phyloP scores from a whole-genome alignment of 2,329 filamentous ascomycete species.

The Fonsecaea erecta region DNA sequence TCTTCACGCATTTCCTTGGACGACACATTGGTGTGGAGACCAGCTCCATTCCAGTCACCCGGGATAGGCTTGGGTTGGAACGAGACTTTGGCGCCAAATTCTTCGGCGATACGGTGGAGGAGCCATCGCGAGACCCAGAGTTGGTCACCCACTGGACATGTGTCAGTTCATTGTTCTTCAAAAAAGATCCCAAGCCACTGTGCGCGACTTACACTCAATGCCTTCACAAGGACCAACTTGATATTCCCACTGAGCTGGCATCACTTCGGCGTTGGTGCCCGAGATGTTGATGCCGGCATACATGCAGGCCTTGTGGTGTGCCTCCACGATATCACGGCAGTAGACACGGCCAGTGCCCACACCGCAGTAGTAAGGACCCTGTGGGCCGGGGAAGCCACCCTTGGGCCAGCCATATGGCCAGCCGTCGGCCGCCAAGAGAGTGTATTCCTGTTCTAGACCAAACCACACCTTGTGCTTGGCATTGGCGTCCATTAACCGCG shows the following conservation, averaged over 20 bases:
- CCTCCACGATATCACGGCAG: slow-evolving; percentile 96
- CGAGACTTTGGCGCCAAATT: slow-evolving; percentile 94
- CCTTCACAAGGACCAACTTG: slow-evolving; percentile 89
- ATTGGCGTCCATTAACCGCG: slow-evolving; percentile 87
- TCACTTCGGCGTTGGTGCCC: slow-evolving; percentile 98
- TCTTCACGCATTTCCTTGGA: slow-evolving; percentile 85
- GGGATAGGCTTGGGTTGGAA: slow-evolving; percentile 94
- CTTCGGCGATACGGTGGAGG: slow-evolving; percentile 88
- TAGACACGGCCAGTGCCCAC: slow-evolving; percentile 96
- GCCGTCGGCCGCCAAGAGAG: slow-evolving; percentile 80
- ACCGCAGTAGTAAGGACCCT: slow-evolving; percentile 97
- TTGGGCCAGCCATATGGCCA: slow-evolving; percentile 92
- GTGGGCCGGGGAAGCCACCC: slow-evolving; percentile 86
- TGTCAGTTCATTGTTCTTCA: slow-evolving; percentile 38
- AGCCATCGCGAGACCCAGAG: slow-evolving; percentile 93
- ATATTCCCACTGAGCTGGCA: slow-evolving; percentile 98
- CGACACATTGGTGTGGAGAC: slow-evolving; percentile 93
- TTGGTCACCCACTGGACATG: slow-evolving; percentile 82
- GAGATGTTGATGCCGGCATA: slow-evolving; percentile 92
- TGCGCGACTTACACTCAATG: slow-evolving; percentile 69
- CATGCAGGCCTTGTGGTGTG: slow-evolving; percentile 87
- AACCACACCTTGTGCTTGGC: slow-evolving; percentile 90
- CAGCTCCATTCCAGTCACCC: slow-evolving; percentile 96
- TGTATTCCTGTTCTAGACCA: slow-evolving; percentile 98
- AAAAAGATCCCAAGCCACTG: background rate